Evolutionary conservation across 192 early-diverging fungal species (phyloP).

Genomic region (Lobosporangium transversale): DNA sequence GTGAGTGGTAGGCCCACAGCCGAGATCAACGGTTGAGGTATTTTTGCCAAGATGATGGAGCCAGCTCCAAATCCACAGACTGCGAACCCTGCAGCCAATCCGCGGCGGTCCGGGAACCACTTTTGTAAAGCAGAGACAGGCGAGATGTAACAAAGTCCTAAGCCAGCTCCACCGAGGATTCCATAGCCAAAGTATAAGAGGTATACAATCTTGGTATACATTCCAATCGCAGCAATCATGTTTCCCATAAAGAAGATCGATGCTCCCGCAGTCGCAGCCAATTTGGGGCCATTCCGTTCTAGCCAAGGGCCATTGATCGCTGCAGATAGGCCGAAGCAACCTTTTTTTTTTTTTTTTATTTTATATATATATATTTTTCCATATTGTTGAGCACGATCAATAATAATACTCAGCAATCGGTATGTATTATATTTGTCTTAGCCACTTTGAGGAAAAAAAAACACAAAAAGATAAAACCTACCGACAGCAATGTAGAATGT

Average conservation of each 20-base stretch:
- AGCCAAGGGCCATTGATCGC: slow-evolving; percentile 71
- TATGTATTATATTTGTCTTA: too few relatives aligned
- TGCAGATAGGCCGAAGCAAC: slow-evolving; percentile 65
- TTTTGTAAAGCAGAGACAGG: slow-evolving; percentile 70
- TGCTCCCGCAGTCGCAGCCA: slow-evolving; percentile 59
- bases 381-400: too few relatives aligned
- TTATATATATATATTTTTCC: too few relatives aligned
- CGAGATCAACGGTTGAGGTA: slow-evolving; percentile 70
- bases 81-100: slow-evolving; percentile 70
- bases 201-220: slow-evolving; percentile 59
- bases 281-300: slow-evolving; percentile 64
- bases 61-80: slow-evolving; percentile 85
- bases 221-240: slow-evolving; percentile 66
- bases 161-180: slow-evolving; percentile 66
- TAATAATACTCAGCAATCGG: too few relatives aligned
- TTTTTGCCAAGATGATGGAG: slow-evolving; percentile 72
- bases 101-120: slow-evolving; percentile 73
- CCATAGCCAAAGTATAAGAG: slow-evolving; percentile 75
- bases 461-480: not conserved
- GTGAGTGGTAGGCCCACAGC: slow-evolving; percentile 62
- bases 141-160: slow-evolving; percentile 72
- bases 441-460: not conserved
- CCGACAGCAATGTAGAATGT: slow-evolving; percentile 74
- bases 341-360: too few relatives aligned
- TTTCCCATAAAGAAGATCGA: slow-evolving; percentile 64